These are phyloP conservation scores for Cladosporium phlei DNA, from an alignment of 2,329 filamentous ascomycete genomes.

Conservation along the genomic window DNA sequence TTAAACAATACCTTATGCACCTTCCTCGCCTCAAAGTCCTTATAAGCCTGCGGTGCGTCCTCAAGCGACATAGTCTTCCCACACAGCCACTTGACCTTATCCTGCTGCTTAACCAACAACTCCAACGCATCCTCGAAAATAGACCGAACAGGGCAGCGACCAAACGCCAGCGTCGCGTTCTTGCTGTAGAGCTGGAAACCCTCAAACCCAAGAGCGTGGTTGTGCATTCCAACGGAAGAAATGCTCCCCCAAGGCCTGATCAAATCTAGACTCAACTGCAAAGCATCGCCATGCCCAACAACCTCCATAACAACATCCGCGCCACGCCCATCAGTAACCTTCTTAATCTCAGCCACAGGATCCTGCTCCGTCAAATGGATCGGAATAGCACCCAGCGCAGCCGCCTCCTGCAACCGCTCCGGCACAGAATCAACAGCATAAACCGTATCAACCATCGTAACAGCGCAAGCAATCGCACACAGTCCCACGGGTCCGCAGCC, in stretches of 20 bases:
- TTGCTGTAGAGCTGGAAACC: slow-evolving; percentile 47
- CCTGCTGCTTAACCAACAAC: slow-evolving; percentile 44
- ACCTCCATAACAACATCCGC: slow-evolving; percentile 75
- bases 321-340: slow-evolving; percentile 72
- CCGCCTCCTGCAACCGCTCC: slow-evolving; percentile 68
- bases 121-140: slow-evolving; percentile 46
- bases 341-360: slow-evolving; percentile 61
- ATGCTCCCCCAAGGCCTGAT: slow-evolving; percentile 48
- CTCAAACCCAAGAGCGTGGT: slow-evolving; percentile 41
- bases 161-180: slow-evolving; percentile 48
- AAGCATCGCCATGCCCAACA: slow-evolving; percentile 45
- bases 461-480: slow-evolving; percentile 53
- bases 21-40: slow-evolving; percentile 51
- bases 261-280: slow-evolving; percentile 45
- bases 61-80: slow-evolving; percentile 50
- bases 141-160: slow-evolving; percentile 47
- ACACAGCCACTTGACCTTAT: slow-evolving; percentile 48
- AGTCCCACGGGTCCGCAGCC: slow-evolving; percentile 78
- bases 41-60: slow-evolving; percentile 49
- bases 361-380: slow-evolving; percentile 60
- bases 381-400: slow-evolving; percentile 71
- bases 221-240: slow-evolving; percentile 46
- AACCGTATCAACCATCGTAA: slow-evolving; percentile 31
- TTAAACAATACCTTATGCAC: slow-evolving; percentile 51
- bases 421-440: slow-evolving; percentile 54